Evolutionary conservation across 441 rosid genomes (phyloP).

Genomic region (Corymbia calophylla): DNA sequence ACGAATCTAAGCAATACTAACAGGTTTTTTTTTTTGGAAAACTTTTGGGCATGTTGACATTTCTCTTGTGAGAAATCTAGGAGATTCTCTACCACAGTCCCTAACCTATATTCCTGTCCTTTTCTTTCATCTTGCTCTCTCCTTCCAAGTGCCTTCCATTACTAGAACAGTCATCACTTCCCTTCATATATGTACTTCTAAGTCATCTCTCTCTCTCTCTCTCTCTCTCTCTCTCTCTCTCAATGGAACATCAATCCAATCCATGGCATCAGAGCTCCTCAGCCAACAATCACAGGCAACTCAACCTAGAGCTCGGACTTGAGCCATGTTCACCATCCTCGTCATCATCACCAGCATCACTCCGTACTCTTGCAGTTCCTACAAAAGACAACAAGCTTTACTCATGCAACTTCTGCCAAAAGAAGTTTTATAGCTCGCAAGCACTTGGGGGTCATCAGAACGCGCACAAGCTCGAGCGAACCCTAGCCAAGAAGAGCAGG

Average conservation of each 20-base stretch:
- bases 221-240: neutral
- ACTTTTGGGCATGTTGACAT: neutral
- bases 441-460: slow-evolving; percentile 98
- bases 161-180: neutral
- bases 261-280: neutral
- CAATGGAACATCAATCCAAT: neutral
- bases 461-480: slow-evolving; percentile 91
- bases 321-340: neutral
- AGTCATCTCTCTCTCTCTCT: neutral
- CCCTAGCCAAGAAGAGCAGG: slow-evolving; percentile 79
- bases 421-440: slow-evolving; percentile 93
- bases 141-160: neutral
- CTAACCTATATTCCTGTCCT: neutral
- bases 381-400: slow-evolving; percentile 21
- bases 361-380: neutral
- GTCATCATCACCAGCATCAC: neutral
- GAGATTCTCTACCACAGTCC: neutral
- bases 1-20: neutral
- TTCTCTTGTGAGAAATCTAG: neutral
- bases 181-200: neutral
- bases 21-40: neutral
- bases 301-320: neutral
- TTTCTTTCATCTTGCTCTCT: neutral
- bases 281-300: neutral
- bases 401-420: slow-evolving; percentile 83